Base-by-base conservation (phyloP, 2,329 filamentous ascomycete species). In the Scleromitrula shiraiana region DNA sequence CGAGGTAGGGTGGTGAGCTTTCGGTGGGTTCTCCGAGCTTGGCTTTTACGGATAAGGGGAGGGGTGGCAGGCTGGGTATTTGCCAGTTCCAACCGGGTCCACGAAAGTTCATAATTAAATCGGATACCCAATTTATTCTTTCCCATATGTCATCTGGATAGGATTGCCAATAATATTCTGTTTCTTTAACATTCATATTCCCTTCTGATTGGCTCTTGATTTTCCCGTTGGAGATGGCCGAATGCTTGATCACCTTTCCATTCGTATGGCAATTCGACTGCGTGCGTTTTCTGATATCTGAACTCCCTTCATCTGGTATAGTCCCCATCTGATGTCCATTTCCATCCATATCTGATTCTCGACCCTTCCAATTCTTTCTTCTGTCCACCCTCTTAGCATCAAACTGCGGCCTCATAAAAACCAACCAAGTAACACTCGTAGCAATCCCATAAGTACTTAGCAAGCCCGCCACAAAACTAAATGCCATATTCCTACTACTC, bases 81-180 rank as follows among this genome's bases (percentile, higher is more conserved):
- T 71, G 70, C 67, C 70, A 76, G 53, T 74, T 79, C 79, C 79
- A 83, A 29, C 78, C 78, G 23, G 72, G 68, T 33, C 76, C 71
- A 30, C 79, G 71, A 54, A 79, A 75, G 44, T 73, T 74, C 24
- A 67, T 66, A 12, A 71, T 63, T n/a, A 83, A 67, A 54, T 82
- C 78, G 14, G 70, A 57, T 0, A 71, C 66, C 80, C 80, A 83
- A 53, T 66, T 65, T 7, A 82, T 60, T 9, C 80, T 71, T 33
- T 73, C 63, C 20, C 59, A 43, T 38, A 80, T 72, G 1, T 64
- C 73, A 3, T 73, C 61, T 4, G 79, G 80, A 53, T 75, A 83
- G 1, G 70, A 63, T 59, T 83, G 73, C 80, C 80, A 83, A 56
- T 75, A 72, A 48, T 80, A 81, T 49, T 76, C 70, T 38, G 66